Conservation (phyloP, 495 filamentous ascomycete genomes). For the Penicillium paradoxum region DNA sequence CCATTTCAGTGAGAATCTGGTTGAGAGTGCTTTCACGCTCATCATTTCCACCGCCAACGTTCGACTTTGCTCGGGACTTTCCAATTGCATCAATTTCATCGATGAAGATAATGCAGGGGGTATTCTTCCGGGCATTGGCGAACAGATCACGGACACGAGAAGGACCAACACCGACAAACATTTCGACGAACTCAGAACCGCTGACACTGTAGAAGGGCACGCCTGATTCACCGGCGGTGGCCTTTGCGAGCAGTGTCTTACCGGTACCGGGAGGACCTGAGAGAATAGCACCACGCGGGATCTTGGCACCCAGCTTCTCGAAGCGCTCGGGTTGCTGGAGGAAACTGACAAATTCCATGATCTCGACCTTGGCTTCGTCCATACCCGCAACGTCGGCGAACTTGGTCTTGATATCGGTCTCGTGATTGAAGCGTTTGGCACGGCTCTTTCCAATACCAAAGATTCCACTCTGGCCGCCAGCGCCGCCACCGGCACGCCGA, state of each 20-base stretch:
- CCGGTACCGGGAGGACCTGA: constrained; percentile 95
- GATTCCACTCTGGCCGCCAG: constrained; percentile 69
- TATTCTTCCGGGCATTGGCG: constrained; percentile 87
- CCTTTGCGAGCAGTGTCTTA: constrained; percentile 96
- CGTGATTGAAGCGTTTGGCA: constrained; percentile 95
- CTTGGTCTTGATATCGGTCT: constrained; percentile 91
- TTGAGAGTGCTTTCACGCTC: constrained; percentile 96
- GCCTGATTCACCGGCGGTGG: constrained; percentile 93
- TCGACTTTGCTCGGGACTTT: constrained; percentile 73
- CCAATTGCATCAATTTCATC: constrained; percentile 99
- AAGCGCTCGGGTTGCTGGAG: constrained; percentile 85
- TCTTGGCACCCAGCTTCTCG: constrained; percentile 92
- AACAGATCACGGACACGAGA: constrained; percentile 94
- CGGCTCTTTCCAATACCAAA: constrained; percentile 94
- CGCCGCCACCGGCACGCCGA: constrained; percentile 58
- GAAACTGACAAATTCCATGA: constrained; percentile 99
- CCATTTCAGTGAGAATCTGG: constrained; percentile 98
- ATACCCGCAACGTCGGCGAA: constrained; percentile 97
- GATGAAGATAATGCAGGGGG: constrained; percentile 98
- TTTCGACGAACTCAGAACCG: constrained; percentile 98
- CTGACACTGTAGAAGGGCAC: constrained; percentile 98
- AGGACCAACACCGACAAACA: constrained; percentile 98
- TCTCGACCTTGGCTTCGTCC: constrained; percentile 97
- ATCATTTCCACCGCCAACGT: constrained; percentile 84
- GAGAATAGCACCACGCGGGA: constrained; percentile 92